Evolutionary conservation across 306 rosid species (phyloP), one percentile per base, ranked within the genome.

Genomic region (Senna siamea): DNA sequence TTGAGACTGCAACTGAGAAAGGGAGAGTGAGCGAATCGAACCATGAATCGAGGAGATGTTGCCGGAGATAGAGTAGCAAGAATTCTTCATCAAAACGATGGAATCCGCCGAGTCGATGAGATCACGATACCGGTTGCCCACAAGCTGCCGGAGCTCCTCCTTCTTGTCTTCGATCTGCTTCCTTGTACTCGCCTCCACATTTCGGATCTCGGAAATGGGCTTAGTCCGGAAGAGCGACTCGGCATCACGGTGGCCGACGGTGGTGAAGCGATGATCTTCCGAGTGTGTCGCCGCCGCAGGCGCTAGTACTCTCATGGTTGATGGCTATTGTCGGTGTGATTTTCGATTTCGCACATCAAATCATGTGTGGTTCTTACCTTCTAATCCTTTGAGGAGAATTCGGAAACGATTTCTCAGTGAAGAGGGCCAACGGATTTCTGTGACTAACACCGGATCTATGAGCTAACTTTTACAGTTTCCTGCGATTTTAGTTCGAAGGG

Each of bases 61-160:
- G 17, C 70, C 76, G 66, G 99, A 88, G 54, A 94, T 94, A 11
- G 96, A 74, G 14, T 34, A 75, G 77, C 84, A 85, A 13, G 95
- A 89, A 0, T 85, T 75, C 78, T 92, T 90, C 99, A 94, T 94
- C 46, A 78, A 85, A 32, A 94, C 93, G 48, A 94, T 92, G 68
- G 99, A 92, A 74, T 92, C 98, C 37, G 99, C 99, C 2, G 98
- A 94, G 81, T 94, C 98, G 28, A 94, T 94, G 74, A 94, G 97
- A 74, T 92, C 99, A 18, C 99, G 96, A 76, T 94, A 94, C 9
- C 99, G 96, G 41, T 86, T 90, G 3, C 99, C 99, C 14, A 94
- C 96, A 9, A 92, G 96, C 60, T 90, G 98, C n/a, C 98, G 93
- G 80, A 94, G 97, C 87, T 94, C 99, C 83, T 92, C 99, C 63